Evolutionary conservation across 371 early-diverging fungal genomes (phyloP).

Genomic region (Mortierella sp.): DNA sequence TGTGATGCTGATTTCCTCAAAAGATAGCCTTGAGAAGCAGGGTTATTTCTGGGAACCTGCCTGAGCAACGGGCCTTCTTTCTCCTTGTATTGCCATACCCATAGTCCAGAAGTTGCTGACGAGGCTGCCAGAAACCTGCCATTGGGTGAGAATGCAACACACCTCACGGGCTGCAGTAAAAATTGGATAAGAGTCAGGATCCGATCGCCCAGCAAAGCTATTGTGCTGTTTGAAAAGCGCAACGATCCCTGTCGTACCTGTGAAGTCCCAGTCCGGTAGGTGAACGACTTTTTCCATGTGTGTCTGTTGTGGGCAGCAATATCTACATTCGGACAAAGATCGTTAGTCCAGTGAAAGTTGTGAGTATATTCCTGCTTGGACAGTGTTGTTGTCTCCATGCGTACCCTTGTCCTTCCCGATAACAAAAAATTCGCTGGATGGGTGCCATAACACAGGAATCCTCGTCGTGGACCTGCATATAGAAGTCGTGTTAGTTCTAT

Average conservation of each 20-base stretch:
- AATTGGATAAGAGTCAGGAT: background rate
- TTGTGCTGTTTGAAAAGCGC: too few relatives aligned
- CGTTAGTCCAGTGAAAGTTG: background rate
- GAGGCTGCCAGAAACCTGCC: slow-evolving; percentile 36
- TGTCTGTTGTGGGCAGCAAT: slow-evolving; percentile 33
- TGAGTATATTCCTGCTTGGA: background rate
- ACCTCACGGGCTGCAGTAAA: slow-evolving; percentile 7
- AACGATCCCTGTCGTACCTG: slow-evolving; percentile 12
- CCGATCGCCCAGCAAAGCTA: background rate
- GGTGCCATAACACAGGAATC: slow-evolving; percentile 65
- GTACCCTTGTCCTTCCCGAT: slow-evolving; percentile 44
- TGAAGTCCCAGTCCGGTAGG: slow-evolving; percentile 29
- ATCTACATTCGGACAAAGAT: slow-evolving; percentile 10
- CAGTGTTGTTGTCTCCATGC: background rate
- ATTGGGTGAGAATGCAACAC: slow-evolving; percentile 37
- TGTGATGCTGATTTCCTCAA: background rate
- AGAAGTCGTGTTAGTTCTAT: background rate
- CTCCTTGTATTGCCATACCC: slow-evolving; percentile 54
- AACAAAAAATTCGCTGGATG: slow-evolving; percentile 38
- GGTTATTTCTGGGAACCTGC: slow-evolving; percentile 9
- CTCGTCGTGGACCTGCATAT: slow-evolving; percentile 10
- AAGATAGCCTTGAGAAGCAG: background rate
- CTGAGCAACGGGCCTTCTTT: slow-evolving; percentile 26
- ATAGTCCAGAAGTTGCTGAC: slow-evolving; percentile 16
- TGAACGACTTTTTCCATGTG: slow-evolving; percentile 52